phyloP scores from a whole-genome alignment of 495 filamentous ascomycete genomes.

The Podospora fimiseda region DNA sequence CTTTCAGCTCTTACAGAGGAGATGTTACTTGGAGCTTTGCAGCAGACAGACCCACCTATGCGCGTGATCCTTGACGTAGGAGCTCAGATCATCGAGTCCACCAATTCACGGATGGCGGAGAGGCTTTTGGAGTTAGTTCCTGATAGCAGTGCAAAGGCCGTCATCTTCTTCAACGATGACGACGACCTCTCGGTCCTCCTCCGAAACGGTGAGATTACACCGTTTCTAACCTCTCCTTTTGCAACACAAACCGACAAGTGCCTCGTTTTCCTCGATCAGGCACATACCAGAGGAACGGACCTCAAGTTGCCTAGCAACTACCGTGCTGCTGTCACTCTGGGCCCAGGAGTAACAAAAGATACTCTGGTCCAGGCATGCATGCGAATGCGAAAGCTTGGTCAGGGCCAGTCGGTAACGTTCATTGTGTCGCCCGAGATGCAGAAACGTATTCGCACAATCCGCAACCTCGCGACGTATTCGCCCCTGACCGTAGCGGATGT shows the following conservation, averaged over 20 bases:
- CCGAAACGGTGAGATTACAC: slow-evolving; percentile 40
- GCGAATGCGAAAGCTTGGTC: slow-evolving; percentile 56
- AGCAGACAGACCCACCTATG: slow-evolving; percentile 30
- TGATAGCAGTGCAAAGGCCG: neutral
- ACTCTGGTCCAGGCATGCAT: slow-evolving; percentile 68
- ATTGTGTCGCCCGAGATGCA: slow-evolving; percentile 49
- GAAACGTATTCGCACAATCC: slow-evolving; percentile 28
- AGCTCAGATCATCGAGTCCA: slow-evolving; percentile 62
- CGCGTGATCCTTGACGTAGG: slow-evolving; percentile 68
- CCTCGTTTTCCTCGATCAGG: slow-evolving; percentile 54
- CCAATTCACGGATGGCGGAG: slow-evolving; percentile 49
- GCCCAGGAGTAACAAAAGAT: slow-evolving; percentile 64
- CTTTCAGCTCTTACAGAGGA: slow-evolving; percentile 30
- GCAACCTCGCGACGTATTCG: neutral
- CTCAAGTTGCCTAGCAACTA: slow-evolving; percentile 55
- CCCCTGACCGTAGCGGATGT: slow-evolving; percentile 43
- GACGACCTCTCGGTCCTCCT: slow-evolving; percentile 45
- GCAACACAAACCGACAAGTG: slow-evolving; percentile 38
- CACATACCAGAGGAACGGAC: slow-evolving; percentile 71
- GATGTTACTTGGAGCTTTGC: slow-evolving; percentile 41
- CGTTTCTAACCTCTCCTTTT: slow-evolving; percentile 56
- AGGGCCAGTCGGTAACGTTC: slow-evolving; percentile 57
- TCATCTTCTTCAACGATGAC: slow-evolving; percentile 47
- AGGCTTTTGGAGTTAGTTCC: slow-evolving; percentile 36
- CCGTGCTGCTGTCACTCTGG: slow-evolving; percentile 63